Base-by-base conservation (phyloP, 768 basidiomycete species). In the Leucosporidium creatinivorum region DNA sequence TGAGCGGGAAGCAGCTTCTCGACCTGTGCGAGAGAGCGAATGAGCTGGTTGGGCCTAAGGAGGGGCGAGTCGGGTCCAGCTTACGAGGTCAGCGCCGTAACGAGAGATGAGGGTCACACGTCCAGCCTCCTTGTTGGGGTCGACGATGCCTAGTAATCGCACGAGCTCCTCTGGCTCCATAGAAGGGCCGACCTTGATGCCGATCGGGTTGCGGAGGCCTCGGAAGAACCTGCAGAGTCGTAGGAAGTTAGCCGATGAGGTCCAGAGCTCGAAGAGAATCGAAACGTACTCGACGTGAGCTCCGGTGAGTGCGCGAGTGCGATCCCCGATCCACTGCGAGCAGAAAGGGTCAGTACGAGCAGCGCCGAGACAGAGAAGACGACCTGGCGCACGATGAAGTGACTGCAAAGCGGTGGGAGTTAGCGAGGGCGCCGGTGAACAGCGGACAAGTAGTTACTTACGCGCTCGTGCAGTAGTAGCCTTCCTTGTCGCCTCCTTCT, bases 151-250 rank as follows among this genome's bases (percentile, higher is more conserved):
- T 21, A 99, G 79, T 55, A 98, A 76, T 50, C 81, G 70, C 0
- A 89, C 84, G 15, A 99, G 79, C 79, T 98, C 96, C 7, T 85
- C 88, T 10, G 80, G 77, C 49, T 80, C 80, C 88, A 98, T 89
- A 51, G 85, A 86, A 30, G 96, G 93, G 3, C 96, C 96, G 9
- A 94, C 90, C 77, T 99, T 99, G 80, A 97, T 85, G 3, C 96
- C 96, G 67, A 96, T 90, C 2, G 92, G 92, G 76, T 96, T 94
- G 58, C 90, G 82, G 62, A 96, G 88, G 10, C 92, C 91, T 64
- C 89, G 82, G 80, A 93, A 93, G 78, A 93, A 25, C 26, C 17
- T 26, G 54, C 30, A 30, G 26, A 12, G 23, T 10, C 25, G 17
- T 19, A 57, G 31, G 30, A 28, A 18, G 52, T 18, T 18, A 36